Conservation (phyloP, 2,329 filamentous ascomycete species). For the Catunica adiposa region DNA sequence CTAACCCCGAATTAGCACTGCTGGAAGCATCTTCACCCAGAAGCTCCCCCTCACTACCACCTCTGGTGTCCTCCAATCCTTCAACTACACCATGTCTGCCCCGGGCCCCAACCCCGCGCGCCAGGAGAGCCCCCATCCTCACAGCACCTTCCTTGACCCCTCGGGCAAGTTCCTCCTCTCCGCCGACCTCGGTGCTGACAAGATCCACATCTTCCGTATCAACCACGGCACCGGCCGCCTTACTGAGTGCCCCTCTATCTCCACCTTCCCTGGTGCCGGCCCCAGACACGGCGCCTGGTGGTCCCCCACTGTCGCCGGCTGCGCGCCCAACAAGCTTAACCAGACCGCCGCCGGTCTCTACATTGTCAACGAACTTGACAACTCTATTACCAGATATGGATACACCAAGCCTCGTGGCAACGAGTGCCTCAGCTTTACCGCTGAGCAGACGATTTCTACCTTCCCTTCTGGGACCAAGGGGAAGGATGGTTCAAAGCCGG, state of each 20-base stretch:
- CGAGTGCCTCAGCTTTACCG: conserved; percentile 29
- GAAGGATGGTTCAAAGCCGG: conserved; percentile 32
- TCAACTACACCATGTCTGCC: conserved; percentile 26
- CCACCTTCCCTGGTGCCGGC: conserved; percentile 30
- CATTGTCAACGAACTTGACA: conserved; percentile 32
- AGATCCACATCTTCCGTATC: conserved; percentile 37
- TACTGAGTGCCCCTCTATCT: conserved; percentile 28
- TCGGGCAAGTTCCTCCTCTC: conserved; percentile 32
- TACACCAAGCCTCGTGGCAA: conserved; percentile 25
- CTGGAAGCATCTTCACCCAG: conserved; percentile 28
- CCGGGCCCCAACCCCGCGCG: conserved; percentile 29
- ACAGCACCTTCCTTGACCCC: conserved; percentile 33
- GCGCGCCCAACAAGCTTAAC: background rate
- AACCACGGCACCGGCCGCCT: conserved; percentile 28
- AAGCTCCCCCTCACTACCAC: conserved; percentile 23
- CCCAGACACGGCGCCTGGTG: conserved; percentile 38
- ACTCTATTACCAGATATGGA: conserved; percentile 33
- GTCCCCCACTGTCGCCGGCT: conserved; percentile 20
- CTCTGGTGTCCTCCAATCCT: conserved; percentile 21
- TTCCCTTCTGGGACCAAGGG: conserved; percentile 27
- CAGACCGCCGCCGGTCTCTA: conserved; percentile 19
- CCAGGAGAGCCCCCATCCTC: conserved; percentile 40
- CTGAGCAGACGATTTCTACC: conserved; percentile 30
- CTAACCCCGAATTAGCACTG: conserved; percentile 20
- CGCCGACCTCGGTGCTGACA: conserved; percentile 38